These are phyloP conservation scores for Tilletia setariae DNA, from an alignment of 1,284 basidiomycete species.

Conservation along the genomic window DNA sequence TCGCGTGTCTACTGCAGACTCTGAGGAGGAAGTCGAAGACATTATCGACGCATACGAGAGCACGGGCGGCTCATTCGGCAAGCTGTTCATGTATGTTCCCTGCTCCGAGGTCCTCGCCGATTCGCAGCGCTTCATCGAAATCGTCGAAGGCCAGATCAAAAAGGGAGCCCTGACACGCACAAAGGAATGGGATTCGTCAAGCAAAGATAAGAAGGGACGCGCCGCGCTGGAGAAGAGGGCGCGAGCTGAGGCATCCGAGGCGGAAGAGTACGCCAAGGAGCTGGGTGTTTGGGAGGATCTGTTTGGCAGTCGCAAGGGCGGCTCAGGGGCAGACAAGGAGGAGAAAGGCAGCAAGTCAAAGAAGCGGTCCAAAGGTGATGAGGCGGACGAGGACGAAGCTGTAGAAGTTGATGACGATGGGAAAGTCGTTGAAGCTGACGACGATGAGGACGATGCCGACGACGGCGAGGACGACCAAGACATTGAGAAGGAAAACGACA, in stretches of 20 bases:
- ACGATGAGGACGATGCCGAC: slow-evolving; percentile 22
- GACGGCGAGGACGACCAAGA: slow-evolving; percentile 9
- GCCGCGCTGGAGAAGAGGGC: slow-evolving; percentile 14
- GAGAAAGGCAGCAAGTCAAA: slow-evolving; percentile 28
- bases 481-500: neutral
- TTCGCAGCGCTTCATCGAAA: slow-evolving; percentile 18
- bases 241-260: slow-evolving; percentile 17
- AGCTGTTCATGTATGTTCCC: slow-evolving; percentile 24
- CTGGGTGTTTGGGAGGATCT: slow-evolving; percentile 52
- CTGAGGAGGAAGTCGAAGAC: slow-evolving; percentile 47
- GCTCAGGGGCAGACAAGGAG: too few relatives aligned
- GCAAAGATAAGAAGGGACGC: slow-evolving; percentile 16
- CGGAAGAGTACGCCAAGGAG: slow-evolving; percentile 21
- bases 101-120: slow-evolving; percentile 16
- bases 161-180: slow-evolving; percentile 31
- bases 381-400: slow-evolving; percentile 1
- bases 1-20: slow-evolving; percentile 20
- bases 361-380: slow-evolving; percentile 13
- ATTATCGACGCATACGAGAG: slow-evolving; percentile 42
- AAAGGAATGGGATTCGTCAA: neutral
- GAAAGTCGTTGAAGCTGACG: neutral
- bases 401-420: slow-evolving; percentile 16
- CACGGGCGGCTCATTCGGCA: slow-evolving; percentile 33
- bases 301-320: slow-evolving; percentile 32
- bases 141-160: slow-evolving; percentile 31